Conservation (phyloP, 75 land plant species). For the Pinus taeda region DNA sequence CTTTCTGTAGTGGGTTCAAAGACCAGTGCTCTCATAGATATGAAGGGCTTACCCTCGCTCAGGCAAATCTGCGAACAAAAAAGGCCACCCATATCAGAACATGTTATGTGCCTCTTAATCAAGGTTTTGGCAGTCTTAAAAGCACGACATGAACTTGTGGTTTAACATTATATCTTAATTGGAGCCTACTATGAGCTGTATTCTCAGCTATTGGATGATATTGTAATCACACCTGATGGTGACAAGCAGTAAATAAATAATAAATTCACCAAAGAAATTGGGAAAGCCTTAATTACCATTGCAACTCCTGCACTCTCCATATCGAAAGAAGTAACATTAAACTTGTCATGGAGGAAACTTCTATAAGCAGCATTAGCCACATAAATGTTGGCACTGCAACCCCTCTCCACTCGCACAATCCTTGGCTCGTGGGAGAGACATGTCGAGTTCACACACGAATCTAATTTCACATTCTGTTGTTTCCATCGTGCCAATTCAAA, state of each 20-base stretch:
- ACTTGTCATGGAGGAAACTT: slow-evolving; percentile 3
- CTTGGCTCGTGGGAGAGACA: slow-evolving; percentile 11
- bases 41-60: slow-evolving; percentile 38
- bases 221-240: too few relatives aligned
- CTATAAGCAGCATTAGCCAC: slow-evolving; percentile 18
- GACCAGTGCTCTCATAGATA: slow-evolving; percentile 43
- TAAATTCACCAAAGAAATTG: too few relatives aligned
- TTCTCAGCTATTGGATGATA: too few relatives aligned
- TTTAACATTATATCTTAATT: too few relatives aligned
- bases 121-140: background rate
- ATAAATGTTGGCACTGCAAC: slow-evolving; percentile 13
- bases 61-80: slow-evolving; percentile 9
- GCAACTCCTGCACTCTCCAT: slow-evolving; percentile 25
- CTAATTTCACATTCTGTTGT: slow-evolving; percentile 5
- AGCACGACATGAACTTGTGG: too few relatives aligned
- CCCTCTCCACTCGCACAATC: slow-evolving; percentile 16
- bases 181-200: too few relatives aligned
- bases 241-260: too few relatives aligned
- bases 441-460: slow-evolving; percentile 11
- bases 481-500: background rate
- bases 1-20: slow-evolving; percentile 40
- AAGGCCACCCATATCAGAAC: background rate
- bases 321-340: slow-evolving; percentile 11
- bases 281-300: slow-evolving; percentile 6
- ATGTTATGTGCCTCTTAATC: background rate